A percentile compares a stretch with the other conserved stretches of the same genome.
phyloP scores from a whole-genome alignment of 139 green algal species.

The Penium margaritaceum region DNA sequence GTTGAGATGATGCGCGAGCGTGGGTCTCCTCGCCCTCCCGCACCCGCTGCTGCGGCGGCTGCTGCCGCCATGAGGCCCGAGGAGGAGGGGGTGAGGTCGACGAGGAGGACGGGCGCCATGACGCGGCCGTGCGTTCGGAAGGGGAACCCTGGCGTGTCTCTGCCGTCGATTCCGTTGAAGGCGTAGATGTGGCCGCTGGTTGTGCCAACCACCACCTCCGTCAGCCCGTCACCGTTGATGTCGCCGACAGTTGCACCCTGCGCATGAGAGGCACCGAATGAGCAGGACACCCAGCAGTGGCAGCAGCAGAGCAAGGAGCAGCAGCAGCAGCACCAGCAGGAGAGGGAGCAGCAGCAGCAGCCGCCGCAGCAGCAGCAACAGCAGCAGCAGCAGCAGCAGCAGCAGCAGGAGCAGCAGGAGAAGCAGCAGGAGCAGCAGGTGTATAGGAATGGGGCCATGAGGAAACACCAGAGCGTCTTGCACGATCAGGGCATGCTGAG shows the following conservation, averaged over 20 bases:
- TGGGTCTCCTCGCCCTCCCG: neutral
- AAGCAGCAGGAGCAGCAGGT: too few relatives aligned
- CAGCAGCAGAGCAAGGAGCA: too few relatives aligned
- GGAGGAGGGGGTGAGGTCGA: conserved; percentile 28
- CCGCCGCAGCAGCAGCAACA: too few relatives aligned
- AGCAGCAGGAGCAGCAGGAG: too few relatives aligned
- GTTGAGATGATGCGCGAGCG: neutral
- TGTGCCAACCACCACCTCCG: conserved; percentile 52
- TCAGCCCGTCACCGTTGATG: conserved; percentile 50
- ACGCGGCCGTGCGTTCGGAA: conserved; percentile 66
- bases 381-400: too few relatives aligned
- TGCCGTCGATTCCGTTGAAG: conserved; percentile 55
- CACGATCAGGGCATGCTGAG: too few relatives aligned
- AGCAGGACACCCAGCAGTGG: too few relatives aligned
- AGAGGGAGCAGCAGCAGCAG: too few relatives aligned
- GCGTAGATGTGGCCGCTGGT: conserved; percentile 68
- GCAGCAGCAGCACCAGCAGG: too few relatives aligned
- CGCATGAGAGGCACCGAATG: too few relatives aligned
- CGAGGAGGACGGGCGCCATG: conserved; percentile 59
- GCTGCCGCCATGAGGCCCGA: neutral
- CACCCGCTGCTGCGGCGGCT: neutral
- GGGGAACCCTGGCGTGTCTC: conserved; percentile 59
- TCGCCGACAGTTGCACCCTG: conserved; percentile 53
- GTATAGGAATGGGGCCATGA: too few relatives aligned
- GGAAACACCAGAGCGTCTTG: too few relatives aligned